phyloP scores from a whole-genome alignment of 2,329 filamentous ascomycete species.

The Colletotrichum sublineola region DNA sequence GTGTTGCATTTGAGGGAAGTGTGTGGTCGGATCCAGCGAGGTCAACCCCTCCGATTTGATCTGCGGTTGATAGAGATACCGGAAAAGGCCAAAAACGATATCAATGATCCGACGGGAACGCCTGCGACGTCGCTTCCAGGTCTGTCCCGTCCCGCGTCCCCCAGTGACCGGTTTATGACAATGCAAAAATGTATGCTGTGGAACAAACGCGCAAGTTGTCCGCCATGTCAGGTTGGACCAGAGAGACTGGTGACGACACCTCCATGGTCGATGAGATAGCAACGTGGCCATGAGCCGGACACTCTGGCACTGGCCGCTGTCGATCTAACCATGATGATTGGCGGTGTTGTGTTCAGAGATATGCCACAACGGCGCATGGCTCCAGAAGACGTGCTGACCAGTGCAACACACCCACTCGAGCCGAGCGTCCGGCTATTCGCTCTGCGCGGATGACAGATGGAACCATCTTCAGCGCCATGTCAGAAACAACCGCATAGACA shows the following conservation, averaged over 20 bases:
- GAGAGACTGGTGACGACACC: conserved; percentile 7
- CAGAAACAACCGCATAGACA: conserved; percentile 8
- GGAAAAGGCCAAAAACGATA: conserved; percentile 15
- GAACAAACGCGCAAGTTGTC: conserved; percentile 23
- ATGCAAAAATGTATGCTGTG: conserved; percentile 7
- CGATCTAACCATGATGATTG: conserved; percentile 17
- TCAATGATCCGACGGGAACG: conserved; percentile 9
- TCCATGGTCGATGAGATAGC: conserved; percentile 26
- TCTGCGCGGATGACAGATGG: conserved; percentile 21
- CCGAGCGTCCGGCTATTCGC: conserved; percentile 14
- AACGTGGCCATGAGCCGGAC: conserved; percentile 22
- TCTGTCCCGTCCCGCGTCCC: neutral
- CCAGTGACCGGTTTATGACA: conserved; percentile 12
- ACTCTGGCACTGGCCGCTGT: conserved; percentile 17
- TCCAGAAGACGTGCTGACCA: conserved; percentile 20
- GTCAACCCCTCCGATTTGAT: conserved; percentile 26
- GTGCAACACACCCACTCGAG: conserved; percentile 15
- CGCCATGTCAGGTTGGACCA: conserved; percentile 17
- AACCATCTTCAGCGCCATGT: conserved; percentile 7
- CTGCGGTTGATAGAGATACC: conserved; percentile 12
- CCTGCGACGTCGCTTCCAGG: conserved; percentile 17
- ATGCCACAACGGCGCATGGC: conserved; percentile 17
- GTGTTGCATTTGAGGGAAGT: conserved; percentile 25
- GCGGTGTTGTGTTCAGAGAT: conserved; percentile 7
- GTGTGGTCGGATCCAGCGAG: conserved; percentile 1